These are phyloP conservation scores for Pelargonium citronellum DNA, from an alignment of 441 rosid genomes.

Conservation along the genomic window DNA sequence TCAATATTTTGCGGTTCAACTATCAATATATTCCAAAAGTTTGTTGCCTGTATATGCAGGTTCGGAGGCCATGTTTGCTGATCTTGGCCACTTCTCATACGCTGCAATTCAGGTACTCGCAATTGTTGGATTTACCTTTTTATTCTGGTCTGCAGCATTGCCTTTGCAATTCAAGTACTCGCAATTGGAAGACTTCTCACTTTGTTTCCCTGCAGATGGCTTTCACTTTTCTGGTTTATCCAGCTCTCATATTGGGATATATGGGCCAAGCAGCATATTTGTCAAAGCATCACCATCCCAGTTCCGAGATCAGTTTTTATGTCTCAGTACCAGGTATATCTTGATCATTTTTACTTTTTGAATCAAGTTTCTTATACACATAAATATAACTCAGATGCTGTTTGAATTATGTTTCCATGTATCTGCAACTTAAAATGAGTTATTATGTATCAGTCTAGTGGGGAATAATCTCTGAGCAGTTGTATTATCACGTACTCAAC, in stretches of 20 bases:
- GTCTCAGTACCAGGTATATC: conserved; percentile 78
- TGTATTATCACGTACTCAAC: background rate
- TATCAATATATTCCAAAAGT: conserved; percentile 10
- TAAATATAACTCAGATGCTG: background rate
- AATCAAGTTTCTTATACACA: background rate
- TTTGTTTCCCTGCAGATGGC: conserved; percentile 52
- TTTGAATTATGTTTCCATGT: background rate
- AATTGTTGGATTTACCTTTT: background rate
- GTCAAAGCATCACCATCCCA: conserved; percentile 64
- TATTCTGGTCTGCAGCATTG: background rate
- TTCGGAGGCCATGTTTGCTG: conserved; percentile 99
- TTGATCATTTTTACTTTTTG: background rate
- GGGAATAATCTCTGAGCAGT: background rate
- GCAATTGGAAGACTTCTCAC: conserved; percentile 8
- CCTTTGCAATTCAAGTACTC: conserved; percentile 1
- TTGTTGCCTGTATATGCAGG: conserved; percentile 45
- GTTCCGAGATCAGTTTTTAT: conserved; percentile 63
- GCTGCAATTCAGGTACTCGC: conserved; percentile 70
- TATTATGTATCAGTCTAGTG: background rate
- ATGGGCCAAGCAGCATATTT: conserved; percentile 99
- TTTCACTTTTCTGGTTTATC: conserved; percentile 89
- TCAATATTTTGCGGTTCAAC: background rate
- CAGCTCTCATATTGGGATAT: conserved; percentile 86
- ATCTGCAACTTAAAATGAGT: no score
- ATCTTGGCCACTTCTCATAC: conserved; percentile 96